Percentiles rank a stretch among this genome's conserved stretches.
Conservation (phyloP, 1,284 basidiomycete genomes). For the Fomitiporia mediterranea region DNA sequence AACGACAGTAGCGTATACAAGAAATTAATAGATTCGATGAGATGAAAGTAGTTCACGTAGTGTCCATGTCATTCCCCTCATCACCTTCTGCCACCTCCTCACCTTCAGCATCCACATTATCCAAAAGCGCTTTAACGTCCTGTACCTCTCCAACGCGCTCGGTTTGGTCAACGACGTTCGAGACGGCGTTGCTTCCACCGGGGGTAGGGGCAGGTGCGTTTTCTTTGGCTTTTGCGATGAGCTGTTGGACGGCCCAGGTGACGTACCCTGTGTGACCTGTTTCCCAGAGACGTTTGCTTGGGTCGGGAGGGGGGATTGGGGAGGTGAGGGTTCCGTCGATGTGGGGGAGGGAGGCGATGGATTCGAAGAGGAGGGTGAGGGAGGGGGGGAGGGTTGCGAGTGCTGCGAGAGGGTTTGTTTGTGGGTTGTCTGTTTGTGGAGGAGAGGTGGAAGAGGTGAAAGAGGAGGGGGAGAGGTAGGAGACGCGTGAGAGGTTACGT, state of each 20-base stretch:
- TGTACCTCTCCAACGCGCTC: slow-evolving; percentile 25
- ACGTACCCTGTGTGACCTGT: slow-evolving; percentile 59
- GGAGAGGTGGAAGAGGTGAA: slow-evolving; percentile 6
- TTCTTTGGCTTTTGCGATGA: slow-evolving; percentile 44
- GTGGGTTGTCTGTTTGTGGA: slow-evolving; percentile 30
- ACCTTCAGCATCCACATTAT: neutral
- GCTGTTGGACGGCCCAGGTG: slow-evolving; percentile 59
- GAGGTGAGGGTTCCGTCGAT: slow-evolving; percentile 41
- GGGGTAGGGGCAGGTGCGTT: slow-evolving; percentile 24
- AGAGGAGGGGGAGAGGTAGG: slow-evolving; percentile 37
- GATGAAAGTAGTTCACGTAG: neutral
- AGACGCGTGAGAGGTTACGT: slow-evolving; percentile 38
- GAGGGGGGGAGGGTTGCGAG: slow-evolving; percentile 36
- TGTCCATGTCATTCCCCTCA: slow-evolving; percentile 13
- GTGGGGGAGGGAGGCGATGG: slow-evolving; percentile 46
- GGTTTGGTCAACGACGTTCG: slow-evolving; percentile 25
- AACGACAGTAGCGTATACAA: neutral
- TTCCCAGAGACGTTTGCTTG: slow-evolving; percentile 70
- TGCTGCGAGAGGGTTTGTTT: slow-evolving; percentile 23
- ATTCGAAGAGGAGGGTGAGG: slow-evolving; percentile 40
- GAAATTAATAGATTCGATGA: neutral
- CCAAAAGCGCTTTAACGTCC: slow-evolving; percentile 28
- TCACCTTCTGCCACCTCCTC: neutral
- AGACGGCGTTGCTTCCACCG: slow-evolving; percentile 27
- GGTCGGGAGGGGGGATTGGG: slow-evolving; percentile 41